Evolutionary conservation across 129 eudicot genomes (phyloP), one percentile per base, ranked within the genome.

Genomic region (Saussurea involucrata): DNA sequence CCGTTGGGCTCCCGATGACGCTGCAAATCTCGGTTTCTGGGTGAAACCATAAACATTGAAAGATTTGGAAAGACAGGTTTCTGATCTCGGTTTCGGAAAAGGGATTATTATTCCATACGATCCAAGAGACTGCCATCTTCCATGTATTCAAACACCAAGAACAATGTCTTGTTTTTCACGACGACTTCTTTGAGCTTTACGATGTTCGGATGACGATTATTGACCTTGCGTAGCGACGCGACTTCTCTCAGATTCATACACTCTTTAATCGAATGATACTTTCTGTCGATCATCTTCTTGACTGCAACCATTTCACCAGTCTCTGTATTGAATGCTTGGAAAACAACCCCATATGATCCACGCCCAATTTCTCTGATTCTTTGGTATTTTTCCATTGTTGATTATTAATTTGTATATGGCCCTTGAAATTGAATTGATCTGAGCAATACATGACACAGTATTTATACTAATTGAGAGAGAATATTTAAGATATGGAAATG

Each of bases 321-420:
- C 0, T 61, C 6, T 3, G 1, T 46, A 46, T 71, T 49, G 24
- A 46, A 1, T 3, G 78, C 78, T 64, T 49, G 42, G 18, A 21
- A 79, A 3, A 79, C 73, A 10, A 36, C 29, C 9, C 83, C 73
- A 24, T 18, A 64, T 29, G 83, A 28, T 29, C 83, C 73, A 15
- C 66, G 18, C 9, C 57, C 83, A 0, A 79, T 18, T 42, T 21
- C 66, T 1, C 34, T 58, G 34, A 79, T 21, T 24, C 6, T 63
- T 4, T 4, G 24, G 3, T 44, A 79, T 10, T 79, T 40, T 0
- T 69, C 66, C 80, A 76, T 76, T 53, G n/a, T n/a, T n/a, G n/a
- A n/a, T n/a, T n/a, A n/a, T n/a, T n/a, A n/a, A n/a, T n/a, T n/a
- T n/a, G n/a, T n/a, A n/a, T n/a, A n/a, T n/a, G n/a, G n/a, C n/a